Conservation (phyloP, 108 stramenopile genomes). For the Licmophora abbreviata region DNA sequence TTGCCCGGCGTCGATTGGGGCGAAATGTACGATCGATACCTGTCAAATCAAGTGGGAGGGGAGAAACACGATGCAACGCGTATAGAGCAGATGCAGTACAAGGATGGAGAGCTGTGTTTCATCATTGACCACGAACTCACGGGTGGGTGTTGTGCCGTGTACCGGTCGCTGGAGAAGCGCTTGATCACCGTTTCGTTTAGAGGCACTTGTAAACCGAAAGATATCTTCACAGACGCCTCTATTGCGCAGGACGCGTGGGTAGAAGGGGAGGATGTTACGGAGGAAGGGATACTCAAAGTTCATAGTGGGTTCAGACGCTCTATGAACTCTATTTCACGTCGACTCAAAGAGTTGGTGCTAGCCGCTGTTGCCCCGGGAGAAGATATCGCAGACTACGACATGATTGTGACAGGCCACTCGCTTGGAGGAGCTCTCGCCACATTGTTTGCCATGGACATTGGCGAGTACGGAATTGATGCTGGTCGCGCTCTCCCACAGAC, state of each 20-base stretch:
- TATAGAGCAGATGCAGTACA: background rate
- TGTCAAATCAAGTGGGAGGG: background rate
- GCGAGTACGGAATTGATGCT: constrained; percentile 72
- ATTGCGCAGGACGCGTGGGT: constrained; percentile 73
- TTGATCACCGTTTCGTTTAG: constrained; percentile 71
- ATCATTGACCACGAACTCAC: constrained; percentile 71
- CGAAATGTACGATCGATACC: constrained; percentile 40
- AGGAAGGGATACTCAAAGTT: constrained; percentile 37
- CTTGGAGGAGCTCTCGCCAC: constrained; percentile 81
- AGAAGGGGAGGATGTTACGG: constrained; percentile 56
- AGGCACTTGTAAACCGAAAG: constrained; percentile 70
- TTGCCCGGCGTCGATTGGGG: constrained; percentile 77
- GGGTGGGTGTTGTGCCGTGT: constrained; percentile 67
- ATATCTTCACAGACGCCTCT: constrained; percentile 74
- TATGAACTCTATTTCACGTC: constrained; percentile 62
- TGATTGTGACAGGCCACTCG: constrained; percentile 76
- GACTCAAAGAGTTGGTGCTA: constrained; percentile 73
- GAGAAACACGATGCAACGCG: background rate
- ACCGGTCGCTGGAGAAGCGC: constrained; percentile 50
- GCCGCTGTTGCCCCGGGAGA: constrained; percentile 56
- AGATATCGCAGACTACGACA: constrained; percentile 49
- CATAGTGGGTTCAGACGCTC: constrained; percentile 74
- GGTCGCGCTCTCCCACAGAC: constrained; percentile 62
- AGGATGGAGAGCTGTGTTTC: constrained; percentile 77
- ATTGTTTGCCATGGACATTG: constrained; percentile 66